A percentile compares a stretch with the other conserved stretches of the same genome.
These are phyloP conservation scores for Flaveria trinervia DNA, from an alignment of 129 eudicot species.

Conservation along the genomic window DNA sequence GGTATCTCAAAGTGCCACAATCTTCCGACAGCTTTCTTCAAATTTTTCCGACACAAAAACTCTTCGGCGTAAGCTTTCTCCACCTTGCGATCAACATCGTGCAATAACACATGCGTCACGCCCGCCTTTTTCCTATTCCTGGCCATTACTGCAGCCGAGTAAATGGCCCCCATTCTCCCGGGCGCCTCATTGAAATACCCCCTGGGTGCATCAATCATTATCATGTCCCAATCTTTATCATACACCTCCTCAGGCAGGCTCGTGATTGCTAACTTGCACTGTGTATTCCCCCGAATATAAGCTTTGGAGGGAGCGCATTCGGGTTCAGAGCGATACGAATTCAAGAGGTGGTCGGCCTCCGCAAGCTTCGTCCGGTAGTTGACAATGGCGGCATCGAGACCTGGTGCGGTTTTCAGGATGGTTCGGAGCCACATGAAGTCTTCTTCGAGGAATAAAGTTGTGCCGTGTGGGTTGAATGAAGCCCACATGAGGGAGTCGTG, in stretches of 20 bases:
- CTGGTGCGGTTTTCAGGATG: conserved; percentile 45
- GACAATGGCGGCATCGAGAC: conserved; percentile 46
- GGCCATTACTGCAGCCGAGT: conserved; percentile 86
- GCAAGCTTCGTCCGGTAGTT: conserved; percentile 56
- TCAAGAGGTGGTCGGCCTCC: conserved; percentile 56
- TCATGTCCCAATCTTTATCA: conserved; percentile 74
- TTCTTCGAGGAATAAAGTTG: conserved; percentile 79
- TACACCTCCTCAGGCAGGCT: conserved; percentile 63
- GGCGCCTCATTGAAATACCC: conserved; percentile 75
- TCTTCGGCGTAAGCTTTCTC: conserved; percentile 67
- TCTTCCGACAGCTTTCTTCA: conserved; percentile 64
- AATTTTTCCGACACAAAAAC: conserved; percentile 67
- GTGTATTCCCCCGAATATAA: conserved; percentile 49
- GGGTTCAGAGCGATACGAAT: conserved; percentile 40
- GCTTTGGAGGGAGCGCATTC: conserved; percentile 50
- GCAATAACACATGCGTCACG: conserved; percentile 72
- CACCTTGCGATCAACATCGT: conserved; percentile 76
- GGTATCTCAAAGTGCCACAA: conserved; percentile 88
- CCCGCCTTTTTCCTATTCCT: conserved; percentile 63
- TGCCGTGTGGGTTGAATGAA: conserved; percentile 67
- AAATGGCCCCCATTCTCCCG: conserved; percentile 90
- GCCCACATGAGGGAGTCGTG: conserved; percentile 93
- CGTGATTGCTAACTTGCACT: conserved; percentile 60
- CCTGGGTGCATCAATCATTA: conserved; percentile 85
- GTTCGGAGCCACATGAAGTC: conserved; percentile 68